Evolutionary conservation across 1,284 basidiomycete species (phyloP), one percentile per base, ranked within the genome.

Genomic region (Tetrapyrgos nigripes): DNA sequence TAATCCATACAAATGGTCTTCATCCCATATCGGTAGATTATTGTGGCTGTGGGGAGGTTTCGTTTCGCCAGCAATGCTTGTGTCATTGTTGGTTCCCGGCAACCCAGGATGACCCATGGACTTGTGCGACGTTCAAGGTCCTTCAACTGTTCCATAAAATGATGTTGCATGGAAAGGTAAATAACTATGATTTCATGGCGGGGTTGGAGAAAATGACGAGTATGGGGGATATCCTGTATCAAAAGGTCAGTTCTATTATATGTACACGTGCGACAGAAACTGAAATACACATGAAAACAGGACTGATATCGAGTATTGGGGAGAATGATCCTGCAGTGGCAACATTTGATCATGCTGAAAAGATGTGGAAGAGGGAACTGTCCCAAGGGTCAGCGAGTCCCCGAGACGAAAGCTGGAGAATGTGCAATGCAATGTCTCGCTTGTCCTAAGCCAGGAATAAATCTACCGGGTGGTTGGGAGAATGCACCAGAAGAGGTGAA

Each of bases 81-180:
- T 31, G 57, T 1, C 50, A 50, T 44, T 31, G 44, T 4, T 62
- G 58, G 64, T 67, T 56, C 29, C 67, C 67, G 2, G 65, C 66
- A 1, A 68, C 58, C 1, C 53, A 51, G 0, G 33, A 52, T 1
- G 47, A 64, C 8, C 69, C 69, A 4, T 13, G 28, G 0, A 71
- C 67, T 0, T 66, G 64, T 9, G 63, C 62, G 0, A 69, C 66
- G 0, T 65, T 72, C 37, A 23, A 14, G 0, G 13, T 64, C 0
- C 35, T 72, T 0, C 50, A 68, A 31, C 33, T 54, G 11, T 72
- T 53, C 13, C 66, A 68, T 3, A 50, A 62, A 2, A 51, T 66
- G 3, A 64, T 61, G 0, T 47, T 70, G 0, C 53, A 60, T 3
- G 69, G 64, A 1, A 69, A 69, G 8, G 47, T 65, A 2, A 63